Evolutionary conservation across 352 stramenopile genomes (phyloP), one percentile per base, ranked within the genome.

Genomic region (Pythium myriotylum): DNA sequence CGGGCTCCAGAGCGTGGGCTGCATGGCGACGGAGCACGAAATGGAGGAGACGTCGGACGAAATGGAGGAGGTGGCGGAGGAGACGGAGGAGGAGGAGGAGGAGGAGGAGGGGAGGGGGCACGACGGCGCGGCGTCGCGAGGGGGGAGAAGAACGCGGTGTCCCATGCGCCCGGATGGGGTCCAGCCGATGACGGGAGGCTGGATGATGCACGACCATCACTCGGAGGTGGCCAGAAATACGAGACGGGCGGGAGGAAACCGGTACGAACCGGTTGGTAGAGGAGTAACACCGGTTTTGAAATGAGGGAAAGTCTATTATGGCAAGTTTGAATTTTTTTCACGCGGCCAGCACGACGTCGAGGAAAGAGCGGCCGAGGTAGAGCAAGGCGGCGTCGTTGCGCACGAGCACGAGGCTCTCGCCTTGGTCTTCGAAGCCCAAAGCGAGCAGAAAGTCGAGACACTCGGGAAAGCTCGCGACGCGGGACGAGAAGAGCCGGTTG

Each of bases 351-450:
- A 91, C 48, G 39, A 77, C 57, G 59, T 93, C 84, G 10, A 93
- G 69, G 0, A 79, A 73, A 10, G 74, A 79, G 22, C 77, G 77
- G 13, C 81, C 81, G 41, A 94, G 70, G 80, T 80, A 94, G 19
- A 94, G 76, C 37, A 94, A 63, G 17, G 66, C 84, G 0, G 76
- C 72, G 53, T 94, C 84, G 42, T 90, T 65, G 23, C 81, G 70
- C 6, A 73, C 51, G 24, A 94, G 68, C 48, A 84, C 72, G 27
- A 77, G 76, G 39, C 67, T 69, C 62, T 91, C 83, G 2, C 32
- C 24, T 54, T 88, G 70, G 46, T 92, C 79, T 19, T 88, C 75
- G 43, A 94, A 94, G 14, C 84, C 82, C 1, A 91, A 54, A 22
- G 77, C 79, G 7, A 67, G 53, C 2, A 94, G 49, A 32, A 94